phyloP scores from a whole-genome alignment of 2,329 filamentous ascomycete species.

The Teratosphaeria zuluensis region DNA sequence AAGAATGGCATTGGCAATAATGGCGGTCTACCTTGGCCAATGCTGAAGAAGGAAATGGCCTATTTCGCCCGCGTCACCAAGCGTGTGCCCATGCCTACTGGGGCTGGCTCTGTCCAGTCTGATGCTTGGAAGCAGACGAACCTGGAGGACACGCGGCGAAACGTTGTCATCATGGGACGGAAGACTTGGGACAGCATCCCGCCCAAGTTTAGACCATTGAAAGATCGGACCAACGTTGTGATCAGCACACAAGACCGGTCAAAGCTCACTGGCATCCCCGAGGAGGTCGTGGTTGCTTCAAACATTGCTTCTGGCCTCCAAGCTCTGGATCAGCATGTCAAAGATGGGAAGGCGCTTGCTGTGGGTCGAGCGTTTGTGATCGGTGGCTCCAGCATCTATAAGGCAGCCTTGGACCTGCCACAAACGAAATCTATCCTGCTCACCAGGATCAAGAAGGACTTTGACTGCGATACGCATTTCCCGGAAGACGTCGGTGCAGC shows the following conservation, averaged over 20 bases:
- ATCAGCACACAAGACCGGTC: constrained; percentile 46
- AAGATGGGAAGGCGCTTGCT: constrained; percentile 13
- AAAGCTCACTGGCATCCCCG: constrained; percentile 17
- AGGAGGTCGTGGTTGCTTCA: constrained; percentile 46
- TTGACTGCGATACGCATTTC: constrained; percentile 69
- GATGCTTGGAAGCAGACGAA: constrained; percentile 13
- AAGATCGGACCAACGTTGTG: constrained; percentile 71
- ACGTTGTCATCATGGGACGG: constrained; percentile 88
- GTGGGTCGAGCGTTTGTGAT: constrained; percentile 70
- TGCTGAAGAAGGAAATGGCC: constrained; percentile 81
- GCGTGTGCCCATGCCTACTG: constrained; percentile 47
- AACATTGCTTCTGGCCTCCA: constrained; percentile 20
- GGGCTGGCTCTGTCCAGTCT: constrained; percentile 17
- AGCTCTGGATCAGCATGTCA: constrained; percentile 23
- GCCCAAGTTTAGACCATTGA: constrained; percentile 64
- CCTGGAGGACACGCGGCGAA: constrained; percentile 18
- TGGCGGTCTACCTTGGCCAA: constrained; percentile 79
- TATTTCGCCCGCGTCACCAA: constrained; percentile 91
- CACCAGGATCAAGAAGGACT: constrained; percentile 59
- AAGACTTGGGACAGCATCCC: constrained; percentile 96
- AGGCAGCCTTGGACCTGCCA: constrained; percentile 51
- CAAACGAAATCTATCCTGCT: constrained; percentile 57
- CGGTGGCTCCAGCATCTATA: constrained; percentile 80
- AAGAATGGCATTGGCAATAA: constrained; percentile 74
- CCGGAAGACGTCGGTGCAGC: constrained; percentile 44